Conservation (phyloP, 768 basidiomycete species). For the Lanmaoa pseudosensibilis region DNA sequence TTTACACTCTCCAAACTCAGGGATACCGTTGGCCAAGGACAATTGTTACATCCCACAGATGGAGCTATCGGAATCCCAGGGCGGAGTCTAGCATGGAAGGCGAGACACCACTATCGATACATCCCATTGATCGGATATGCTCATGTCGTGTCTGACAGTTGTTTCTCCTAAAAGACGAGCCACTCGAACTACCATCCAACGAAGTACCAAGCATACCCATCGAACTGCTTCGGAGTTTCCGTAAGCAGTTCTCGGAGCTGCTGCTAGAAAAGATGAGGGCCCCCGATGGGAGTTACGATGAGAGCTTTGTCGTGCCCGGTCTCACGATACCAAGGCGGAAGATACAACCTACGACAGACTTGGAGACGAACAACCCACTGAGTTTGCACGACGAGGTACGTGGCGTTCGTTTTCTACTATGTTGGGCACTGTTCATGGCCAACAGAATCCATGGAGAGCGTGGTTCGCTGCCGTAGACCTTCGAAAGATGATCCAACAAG, state of each 20-base stretch:
- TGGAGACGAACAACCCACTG: conserved; percentile 78
- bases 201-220: conserved; percentile 37
- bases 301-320: conserved; percentile 60
- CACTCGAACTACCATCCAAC: conserved; percentile 53
- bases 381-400: conserved; percentile 74
- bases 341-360: conserved; percentile 38
- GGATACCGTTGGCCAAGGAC: conserved; percentile 63
- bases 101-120: conserved; percentile 17
- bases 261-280: conserved; percentile 73
- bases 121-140: conserved; percentile 14
- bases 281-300: conserved; percentile 83
- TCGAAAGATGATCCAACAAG: conserved; percentile 85
- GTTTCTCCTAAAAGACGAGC: conserved; percentile 67
- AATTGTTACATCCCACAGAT: conserved; percentile 48
- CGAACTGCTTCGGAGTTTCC: conserved; percentile 45
- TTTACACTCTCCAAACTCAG: conserved; percentile 60
- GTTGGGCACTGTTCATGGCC: background rate
- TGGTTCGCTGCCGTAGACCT: conserved; percentile 93
- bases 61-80: conserved; percentile 55
- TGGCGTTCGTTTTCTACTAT: background rate
- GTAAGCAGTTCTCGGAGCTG: conserved; percentile 56
- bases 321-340: conserved; percentile 36
- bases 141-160: conserved; percentile 45
- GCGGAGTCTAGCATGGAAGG: conserved; percentile 89
- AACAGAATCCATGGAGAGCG: conserved; percentile 89